Evolutionary conservation across 169 alveolate species (phyloP).

Genomic region (Plasmodium falciparum): DNA sequence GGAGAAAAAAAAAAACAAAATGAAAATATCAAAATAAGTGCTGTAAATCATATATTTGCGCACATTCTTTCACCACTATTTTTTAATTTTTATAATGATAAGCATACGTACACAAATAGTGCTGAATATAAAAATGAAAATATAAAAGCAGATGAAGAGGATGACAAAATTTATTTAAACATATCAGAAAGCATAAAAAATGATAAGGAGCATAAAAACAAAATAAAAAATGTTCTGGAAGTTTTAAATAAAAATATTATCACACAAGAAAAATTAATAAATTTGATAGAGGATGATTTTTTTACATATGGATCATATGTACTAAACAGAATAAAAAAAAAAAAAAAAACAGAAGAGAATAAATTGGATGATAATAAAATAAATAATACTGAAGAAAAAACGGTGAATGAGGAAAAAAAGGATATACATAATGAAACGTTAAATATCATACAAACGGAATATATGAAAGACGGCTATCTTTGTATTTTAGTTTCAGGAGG

Average conservation of each 20-base stretch:
- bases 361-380: neutral
- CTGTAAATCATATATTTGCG: conserved; percentile 68
- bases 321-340: conserved; percentile 10
- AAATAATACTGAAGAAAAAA: neutral
- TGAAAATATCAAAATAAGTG: conserved; percentile 30
- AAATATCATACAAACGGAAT: neutral
- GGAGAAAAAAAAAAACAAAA: conserved; percentile 37
- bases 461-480: conserved; percentile 41
- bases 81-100: conserved; percentile 41
- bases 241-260: conserved; percentile 57
- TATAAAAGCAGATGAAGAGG: neutral
- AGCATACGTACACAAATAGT: conserved; percentile 55
- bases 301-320: conserved; percentile 48
- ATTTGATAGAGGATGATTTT: conserved; percentile 30
- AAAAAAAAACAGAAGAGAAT: neutral
- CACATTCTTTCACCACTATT: conserved; percentile 70
- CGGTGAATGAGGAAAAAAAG: neutral
- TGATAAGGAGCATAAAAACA: conserved; percentile 29
- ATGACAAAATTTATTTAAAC: conserved; percentile 6
- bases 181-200: conserved; percentile 35
- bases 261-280: conserved; percentile 14
- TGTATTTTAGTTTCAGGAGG: conserved; percentile 74
- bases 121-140: conserved; percentile 25
- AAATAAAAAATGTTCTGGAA: conserved; percentile 26
- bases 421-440: neutral